phyloP scores from a whole-genome alignment of 352 stramenopile species.

The Thalassiosira oceanica region DNA sequence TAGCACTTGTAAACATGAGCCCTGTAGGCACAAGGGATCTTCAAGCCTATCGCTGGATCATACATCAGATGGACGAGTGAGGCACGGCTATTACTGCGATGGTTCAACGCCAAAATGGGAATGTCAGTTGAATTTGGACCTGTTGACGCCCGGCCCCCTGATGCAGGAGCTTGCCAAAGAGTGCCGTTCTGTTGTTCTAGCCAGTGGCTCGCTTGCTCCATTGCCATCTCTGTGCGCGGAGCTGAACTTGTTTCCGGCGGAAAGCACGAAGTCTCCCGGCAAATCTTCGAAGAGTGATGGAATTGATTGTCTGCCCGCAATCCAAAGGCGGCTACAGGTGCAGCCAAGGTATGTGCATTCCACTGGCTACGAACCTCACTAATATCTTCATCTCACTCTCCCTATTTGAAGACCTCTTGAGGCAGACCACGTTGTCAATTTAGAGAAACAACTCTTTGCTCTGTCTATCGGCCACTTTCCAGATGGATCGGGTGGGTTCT shows the following conservation, averaged over 20 bases:
- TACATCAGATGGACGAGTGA: too few species aligned
- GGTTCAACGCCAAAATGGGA: conserved; percentile 55
- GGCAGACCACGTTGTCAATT: conserved; percentile 70
- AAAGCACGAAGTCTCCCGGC: conserved; percentile 1
- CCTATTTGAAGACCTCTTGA: too few species aligned
- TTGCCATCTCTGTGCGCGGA: conserved; percentile 68
- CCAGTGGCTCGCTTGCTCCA: conserved; percentile 60
- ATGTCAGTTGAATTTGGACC: conserved; percentile 48
- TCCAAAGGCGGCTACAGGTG: conserved; percentile 52
- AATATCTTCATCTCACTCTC: too few species aligned
- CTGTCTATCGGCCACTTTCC: conserved; percentile 67
- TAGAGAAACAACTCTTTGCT: conserved; percentile 69
- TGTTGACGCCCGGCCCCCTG: conserved; percentile 61
- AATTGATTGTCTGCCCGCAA: conserved; percentile 1
- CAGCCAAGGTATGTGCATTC: too few species aligned
- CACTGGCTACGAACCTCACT: too few species aligned
- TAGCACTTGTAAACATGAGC: conserved; percentile 36
- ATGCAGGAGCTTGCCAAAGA: conserved; percentile 53
- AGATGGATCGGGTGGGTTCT: conserved; percentile 17
- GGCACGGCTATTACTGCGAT: conserved; percentile 55
- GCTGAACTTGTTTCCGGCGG: conserved; percentile 53
- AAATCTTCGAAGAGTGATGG: not conserved
- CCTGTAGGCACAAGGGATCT: conserved; percentile 21
- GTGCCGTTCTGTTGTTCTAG: conserved; percentile 60
- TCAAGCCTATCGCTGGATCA: too few species aligned